These are phyloP conservation scores for Tylopilus vinaceipallidus DNA, from an alignment of 768 basidiomycete genomes.

Conservation along the genomic window DNA sequence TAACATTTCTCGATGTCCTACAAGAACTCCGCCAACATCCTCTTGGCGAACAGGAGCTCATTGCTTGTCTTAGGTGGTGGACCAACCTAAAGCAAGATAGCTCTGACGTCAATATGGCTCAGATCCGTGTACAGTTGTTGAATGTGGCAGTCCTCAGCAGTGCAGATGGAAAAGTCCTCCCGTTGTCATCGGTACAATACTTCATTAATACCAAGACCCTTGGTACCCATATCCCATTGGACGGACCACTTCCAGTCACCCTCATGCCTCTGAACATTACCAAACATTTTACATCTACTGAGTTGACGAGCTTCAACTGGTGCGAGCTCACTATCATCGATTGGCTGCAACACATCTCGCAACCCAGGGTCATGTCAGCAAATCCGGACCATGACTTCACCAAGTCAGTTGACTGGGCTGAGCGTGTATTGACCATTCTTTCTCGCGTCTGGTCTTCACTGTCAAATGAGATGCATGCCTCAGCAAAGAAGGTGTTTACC, in stretches of 20 bases:
- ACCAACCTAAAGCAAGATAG: conserved; percentile 40
- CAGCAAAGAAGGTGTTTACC: conserved; percentile 41
- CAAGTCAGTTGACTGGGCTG: conserved; percentile 70
- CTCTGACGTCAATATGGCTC: conserved; percentile 36
- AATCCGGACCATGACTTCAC: conserved; percentile 60
- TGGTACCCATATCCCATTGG: conserved; percentile 44
- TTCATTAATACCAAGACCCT: conserved; percentile 66
- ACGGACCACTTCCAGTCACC: conserved; percentile 10
- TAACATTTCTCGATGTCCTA: conserved; percentile 82
- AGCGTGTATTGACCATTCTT: conserved; percentile 67
- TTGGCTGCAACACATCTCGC: conserved; percentile 71
- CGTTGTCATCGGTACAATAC: conserved; percentile 65
- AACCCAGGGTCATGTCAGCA: conserved; percentile 39
- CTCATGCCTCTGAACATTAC: conserved; percentile 13
- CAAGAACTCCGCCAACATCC: conserved; percentile 70
- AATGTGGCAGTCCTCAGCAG: conserved; percentile 62
- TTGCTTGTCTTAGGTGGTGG: conserved; percentile 92
- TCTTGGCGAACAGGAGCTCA: conserved; percentile 67
- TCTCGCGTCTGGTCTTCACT: conserved; percentile 73
- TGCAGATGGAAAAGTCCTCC: conserved; percentile 55
- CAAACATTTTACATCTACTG: conserved; percentile 51
- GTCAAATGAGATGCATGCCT: conserved; percentile 41
- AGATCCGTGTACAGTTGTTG: conserved; percentile 60
- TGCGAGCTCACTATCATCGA: conserved; percentile 69
- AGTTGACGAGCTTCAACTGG: conserved; percentile 71